A percentile compares a stretch with the other conserved stretches of the same genome.
Conservation (phyloP, 2,329 filamentous ascomycete species). For the Chaetomiaceae sp. region DNA sequence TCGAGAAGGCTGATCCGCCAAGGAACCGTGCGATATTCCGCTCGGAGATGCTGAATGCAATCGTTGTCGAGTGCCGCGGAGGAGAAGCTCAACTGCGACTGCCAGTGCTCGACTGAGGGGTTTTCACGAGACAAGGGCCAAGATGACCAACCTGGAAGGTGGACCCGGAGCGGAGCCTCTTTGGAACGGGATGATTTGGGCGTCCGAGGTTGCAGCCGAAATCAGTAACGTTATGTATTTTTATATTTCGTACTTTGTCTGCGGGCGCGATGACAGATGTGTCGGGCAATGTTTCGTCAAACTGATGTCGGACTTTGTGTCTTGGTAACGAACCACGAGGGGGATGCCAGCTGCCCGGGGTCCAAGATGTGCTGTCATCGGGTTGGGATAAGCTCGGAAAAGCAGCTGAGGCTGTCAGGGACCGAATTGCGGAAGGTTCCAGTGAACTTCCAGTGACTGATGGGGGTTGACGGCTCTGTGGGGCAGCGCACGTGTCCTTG, state of each 20-base stretch:
- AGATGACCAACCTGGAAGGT: conserved; percentile 9
- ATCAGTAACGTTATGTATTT: neutral
- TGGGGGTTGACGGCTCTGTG: neutral
- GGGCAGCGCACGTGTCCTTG: conserved; percentile 2
- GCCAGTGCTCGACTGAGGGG: conserved; percentile 18
- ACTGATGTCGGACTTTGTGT: neutral
- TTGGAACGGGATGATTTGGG: neutral
- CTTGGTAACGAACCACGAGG: neutral
- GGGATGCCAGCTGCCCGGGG: neutral
- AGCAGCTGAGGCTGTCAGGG: neutral
- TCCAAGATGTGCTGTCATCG: conserved; percentile 3
- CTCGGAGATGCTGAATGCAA: neutral
- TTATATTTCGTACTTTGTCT: too few species aligned
- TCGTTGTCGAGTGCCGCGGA: neutral
- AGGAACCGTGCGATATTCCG: neutral
- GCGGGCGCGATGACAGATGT: neutral
- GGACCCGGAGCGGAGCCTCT: conserved; percentile 8
- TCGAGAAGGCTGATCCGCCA: neutral
- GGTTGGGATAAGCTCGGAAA: neutral
- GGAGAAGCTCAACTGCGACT: neutral
- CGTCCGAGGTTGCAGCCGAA: neutral
- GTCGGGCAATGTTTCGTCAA: neutral
- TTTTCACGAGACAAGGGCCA: conserved; percentile 20
- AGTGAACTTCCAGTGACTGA: neutral
- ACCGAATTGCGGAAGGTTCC: conserved; percentile 1